Evolutionary conservation across 768 basidiomycete species (phyloP).

Genomic region (Pleurotus pulmonarius): DNA sequence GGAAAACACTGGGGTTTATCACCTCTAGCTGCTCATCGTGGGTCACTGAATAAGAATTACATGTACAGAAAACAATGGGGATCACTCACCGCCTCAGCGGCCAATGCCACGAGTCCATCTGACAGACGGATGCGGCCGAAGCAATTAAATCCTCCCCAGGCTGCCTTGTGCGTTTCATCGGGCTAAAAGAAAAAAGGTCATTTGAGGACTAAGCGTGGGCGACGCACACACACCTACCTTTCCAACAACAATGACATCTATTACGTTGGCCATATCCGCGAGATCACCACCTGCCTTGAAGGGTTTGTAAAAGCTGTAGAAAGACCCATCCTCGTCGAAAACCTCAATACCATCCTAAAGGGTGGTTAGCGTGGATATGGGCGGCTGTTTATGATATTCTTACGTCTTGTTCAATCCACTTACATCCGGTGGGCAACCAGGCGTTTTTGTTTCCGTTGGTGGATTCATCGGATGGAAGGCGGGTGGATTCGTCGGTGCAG

Average conservation of each 20-base stretch:
- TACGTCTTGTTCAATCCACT: slow-evolving; percentile 36
- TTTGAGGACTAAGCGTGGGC: slow-evolving; percentile 1
- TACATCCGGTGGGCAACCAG: slow-evolving; percentile 40
- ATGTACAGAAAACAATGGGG: background rate
- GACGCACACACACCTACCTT: slow-evolving; percentile 31
- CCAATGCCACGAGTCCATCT: slow-evolving; percentile 56
- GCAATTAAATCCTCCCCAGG: slow-evolving; percentile 57
- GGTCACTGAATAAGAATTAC: background rate
- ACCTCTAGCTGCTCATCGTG: background rate
- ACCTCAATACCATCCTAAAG: slow-evolving; percentile 47
- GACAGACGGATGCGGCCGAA: slow-evolving; percentile 54
- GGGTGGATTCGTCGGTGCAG: slow-evolving; percentile 26
- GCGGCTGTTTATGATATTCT: slow-evolving; percentile 24
- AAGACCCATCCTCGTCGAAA: slow-evolving; percentile 29
- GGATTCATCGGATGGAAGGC: slow-evolving; percentile 29
- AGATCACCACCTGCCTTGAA: slow-evolving; percentile 18
- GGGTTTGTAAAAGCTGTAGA: slow-evolving; percentile 36
- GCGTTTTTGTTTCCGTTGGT: slow-evolving; percentile 34
- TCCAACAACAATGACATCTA: slow-evolving; percentile 52
- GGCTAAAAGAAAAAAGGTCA: slow-evolving; percentile 29
- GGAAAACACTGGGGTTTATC: slow-evolving; percentile 25
- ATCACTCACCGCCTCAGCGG: slow-evolving; percentile 46
- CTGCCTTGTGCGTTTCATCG: slow-evolving; percentile 38
- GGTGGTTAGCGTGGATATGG: slow-evolving; percentile 43
- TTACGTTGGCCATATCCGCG: slow-evolving; percentile 19